Evolutionary conservation across 2,329 filamentous ascomycete species (phyloP).

Genomic region (Fusarium miscanthi): DNA sequence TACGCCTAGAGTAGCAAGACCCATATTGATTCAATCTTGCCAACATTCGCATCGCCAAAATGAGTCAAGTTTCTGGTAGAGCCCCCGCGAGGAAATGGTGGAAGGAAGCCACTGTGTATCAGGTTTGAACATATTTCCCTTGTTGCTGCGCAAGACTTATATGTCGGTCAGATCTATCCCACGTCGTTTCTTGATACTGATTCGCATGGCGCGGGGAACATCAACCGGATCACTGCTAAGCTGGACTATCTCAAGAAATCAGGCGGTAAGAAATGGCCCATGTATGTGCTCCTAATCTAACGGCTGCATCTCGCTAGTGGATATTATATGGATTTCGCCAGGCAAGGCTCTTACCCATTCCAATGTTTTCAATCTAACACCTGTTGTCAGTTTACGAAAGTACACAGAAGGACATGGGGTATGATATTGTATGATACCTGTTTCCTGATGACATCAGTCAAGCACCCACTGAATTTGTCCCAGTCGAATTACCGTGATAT

Average conservation of each 20-base stretch:
- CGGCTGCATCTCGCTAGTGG: neutral
- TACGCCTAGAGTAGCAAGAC: neutral
- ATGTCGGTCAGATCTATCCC: slow-evolving; percentile 61
- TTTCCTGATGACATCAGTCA: accelerated
- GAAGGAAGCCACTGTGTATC: slow-evolving; percentile 1
- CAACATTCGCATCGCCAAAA: neutral
- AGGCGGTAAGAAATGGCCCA: neutral
- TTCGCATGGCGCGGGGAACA: slow-evolving; percentile 63
- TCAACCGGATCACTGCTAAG: slow-evolving; percentile 63
- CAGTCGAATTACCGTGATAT: slow-evolving; percentile 35
- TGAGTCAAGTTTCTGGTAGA: neutral
- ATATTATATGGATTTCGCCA: slow-evolving; percentile 6
- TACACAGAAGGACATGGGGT: slow-evolving; percentile 39
- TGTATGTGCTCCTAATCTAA: neutral
- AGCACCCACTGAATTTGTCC: neutral
- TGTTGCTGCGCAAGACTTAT: accelerated
- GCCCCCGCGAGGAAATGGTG: neutral
- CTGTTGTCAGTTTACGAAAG: slow-evolving; percentile 30
- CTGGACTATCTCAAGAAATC: slow-evolving; percentile 56
- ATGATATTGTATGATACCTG: slow-evolving; percentile 23
- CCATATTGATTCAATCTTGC: neutral
- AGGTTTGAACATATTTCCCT: neutral
- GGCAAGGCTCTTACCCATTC: neutral
- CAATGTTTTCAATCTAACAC: too few species aligned
- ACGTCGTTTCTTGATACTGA: slow-evolving; percentile 67